These are phyloP conservation scores for Fraxinus dipetala DNA, from an alignment of 305 asterid species.

Conservation along the genomic window DNA sequence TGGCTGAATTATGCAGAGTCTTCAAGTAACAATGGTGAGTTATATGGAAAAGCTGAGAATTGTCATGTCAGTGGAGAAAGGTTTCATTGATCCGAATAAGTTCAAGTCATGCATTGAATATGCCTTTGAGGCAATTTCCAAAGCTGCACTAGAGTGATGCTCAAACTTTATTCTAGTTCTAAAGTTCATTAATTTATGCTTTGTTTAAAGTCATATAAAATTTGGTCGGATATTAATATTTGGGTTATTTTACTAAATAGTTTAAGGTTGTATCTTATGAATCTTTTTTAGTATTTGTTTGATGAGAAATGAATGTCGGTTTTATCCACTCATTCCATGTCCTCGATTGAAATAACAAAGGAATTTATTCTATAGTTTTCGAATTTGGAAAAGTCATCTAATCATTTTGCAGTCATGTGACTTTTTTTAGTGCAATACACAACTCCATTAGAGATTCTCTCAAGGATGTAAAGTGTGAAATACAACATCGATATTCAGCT, in stretches of 20 bases:
- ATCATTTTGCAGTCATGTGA: no score
- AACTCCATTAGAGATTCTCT: no score
- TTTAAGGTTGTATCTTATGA: neutral
- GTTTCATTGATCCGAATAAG: constrained; percentile 42
- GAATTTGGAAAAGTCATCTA: no score
- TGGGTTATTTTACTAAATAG: neutral
- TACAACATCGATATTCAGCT: no score
- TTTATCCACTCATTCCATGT: neutral
- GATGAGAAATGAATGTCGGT: neutral
- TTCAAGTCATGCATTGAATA: constrained; percentile 41
- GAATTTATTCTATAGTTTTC: neutral
- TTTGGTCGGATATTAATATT: neutral
- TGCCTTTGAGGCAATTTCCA: constrained; percentile 43
- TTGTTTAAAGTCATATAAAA: neutral
- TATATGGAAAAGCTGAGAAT: constrained; percentile 49
- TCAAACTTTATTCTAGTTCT: neutral
- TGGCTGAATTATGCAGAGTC: constrained; percentile 38
- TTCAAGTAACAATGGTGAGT: constrained; percentile 50
- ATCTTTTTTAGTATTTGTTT: neutral
- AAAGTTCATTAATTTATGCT: neutral
- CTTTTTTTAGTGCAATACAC: no score
- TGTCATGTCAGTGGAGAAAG: constrained; percentile 51
- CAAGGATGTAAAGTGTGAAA: no score
- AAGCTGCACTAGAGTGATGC: constrained; percentile 33
- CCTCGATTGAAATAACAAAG: neutral